Evolutionary conservation across 768 basidiomycete species (phyloP).

Genomic region (Kwoniella dejecticola): DNA sequence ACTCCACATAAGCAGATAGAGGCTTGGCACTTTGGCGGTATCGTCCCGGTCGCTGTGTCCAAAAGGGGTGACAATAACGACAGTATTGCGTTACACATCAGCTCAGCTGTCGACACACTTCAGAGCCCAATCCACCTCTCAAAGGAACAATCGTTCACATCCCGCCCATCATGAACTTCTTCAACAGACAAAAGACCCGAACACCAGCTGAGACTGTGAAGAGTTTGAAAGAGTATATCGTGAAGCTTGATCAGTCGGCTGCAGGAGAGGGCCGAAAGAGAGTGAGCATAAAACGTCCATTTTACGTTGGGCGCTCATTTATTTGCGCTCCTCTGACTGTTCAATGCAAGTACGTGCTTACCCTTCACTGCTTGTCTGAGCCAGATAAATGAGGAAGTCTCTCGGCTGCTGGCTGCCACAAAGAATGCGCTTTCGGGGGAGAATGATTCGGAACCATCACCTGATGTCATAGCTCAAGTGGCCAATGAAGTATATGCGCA

Average conservation of each 20-base stretch:
- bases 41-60: no score
- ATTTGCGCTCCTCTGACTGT: no score
- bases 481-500: conserved; percentile 94
- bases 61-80: no score
- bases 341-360: no score
- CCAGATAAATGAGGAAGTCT: conserved; percentile 43
- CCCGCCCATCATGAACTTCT: conserved; percentile 48
- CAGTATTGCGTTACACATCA: no score
- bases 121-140: neutral
- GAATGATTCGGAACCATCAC: conserved; percentile 59
- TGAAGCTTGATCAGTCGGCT: conserved; percentile 33
- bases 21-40: no score
- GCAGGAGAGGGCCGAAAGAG: conserved; percentile 36
- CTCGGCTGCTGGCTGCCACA: conserved; percentile 28
- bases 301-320: no score
- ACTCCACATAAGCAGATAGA: no score
- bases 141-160: no score
- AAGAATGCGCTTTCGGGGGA: conserved; percentile 40
- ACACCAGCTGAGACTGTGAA: conserved; percentile 42
- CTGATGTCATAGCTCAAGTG: conserved; percentile 88
- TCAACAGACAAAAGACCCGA: conserved; percentile 41
- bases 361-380: no score
- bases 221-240: conserved; percentile 38
- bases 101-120: neutral
- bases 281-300: conserved; percentile 11